Percentiles rank a stretch among this genome's conserved stretches.
Evolutionary conservation across 768 basidiomycete species (phyloP).

Genomic region (Glaciozyma antarctica): DNA sequence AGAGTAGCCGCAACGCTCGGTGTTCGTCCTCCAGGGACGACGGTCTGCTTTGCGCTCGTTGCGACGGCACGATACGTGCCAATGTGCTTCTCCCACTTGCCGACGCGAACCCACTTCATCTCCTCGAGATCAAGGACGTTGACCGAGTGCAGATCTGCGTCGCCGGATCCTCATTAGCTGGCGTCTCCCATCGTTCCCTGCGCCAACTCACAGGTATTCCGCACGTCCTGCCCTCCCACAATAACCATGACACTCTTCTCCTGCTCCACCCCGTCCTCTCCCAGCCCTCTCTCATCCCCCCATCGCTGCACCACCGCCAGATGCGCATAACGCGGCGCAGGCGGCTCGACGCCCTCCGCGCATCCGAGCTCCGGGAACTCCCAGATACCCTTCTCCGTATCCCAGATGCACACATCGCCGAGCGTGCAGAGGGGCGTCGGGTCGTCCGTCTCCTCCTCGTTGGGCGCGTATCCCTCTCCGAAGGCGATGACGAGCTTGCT

Average conservation of each 20-base stretch:
- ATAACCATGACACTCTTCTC: conserved; percentile 64
- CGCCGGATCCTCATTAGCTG: too few species aligned
- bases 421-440: conserved; percentile 9
- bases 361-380: conserved; percentile 42
- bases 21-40: background rate
- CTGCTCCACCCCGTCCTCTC: background rate
- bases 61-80: conserved; percentile 93
- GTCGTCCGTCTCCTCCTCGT: background rate
- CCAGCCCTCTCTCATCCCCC: background rate
- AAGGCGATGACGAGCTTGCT: conserved; percentile 80
- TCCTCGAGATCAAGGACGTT: conserved; percentile 72
- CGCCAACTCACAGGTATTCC: conserved; percentile 45
- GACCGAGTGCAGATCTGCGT: conserved; percentile 47
- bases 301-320: conserved; percentile 57
- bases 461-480: conserved; percentile 51
- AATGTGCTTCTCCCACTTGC: conserved; percentile 81
- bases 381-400: conserved; percentile 64
- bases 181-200: too few species aligned
- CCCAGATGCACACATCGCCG: conserved; percentile 74
- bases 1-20: background rate
- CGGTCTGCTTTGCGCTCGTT: conserved; percentile 49
- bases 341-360: conserved; percentile 47
- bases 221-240: conserved; percentile 90
- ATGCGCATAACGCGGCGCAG: conserved; percentile 87
- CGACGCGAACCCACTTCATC: conserved; percentile 67